phyloP scores from a whole-genome alignment of 2,329 filamentous ascomycete species.

The Fusarium veterinarium region DNA sequence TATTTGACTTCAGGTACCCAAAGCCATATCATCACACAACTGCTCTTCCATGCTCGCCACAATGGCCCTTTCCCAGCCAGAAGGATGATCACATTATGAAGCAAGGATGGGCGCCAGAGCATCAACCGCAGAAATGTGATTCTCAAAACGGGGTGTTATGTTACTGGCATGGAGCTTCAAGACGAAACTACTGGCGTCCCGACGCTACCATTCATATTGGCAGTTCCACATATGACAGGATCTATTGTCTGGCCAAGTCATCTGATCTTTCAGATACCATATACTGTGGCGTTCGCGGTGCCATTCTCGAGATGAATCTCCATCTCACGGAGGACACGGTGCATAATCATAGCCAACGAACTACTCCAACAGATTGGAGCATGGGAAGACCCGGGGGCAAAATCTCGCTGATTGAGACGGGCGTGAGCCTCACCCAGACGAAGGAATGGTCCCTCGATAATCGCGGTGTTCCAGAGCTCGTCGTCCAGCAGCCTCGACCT shows the following conservation, averaged over 20 bases:
- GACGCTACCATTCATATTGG: conserved; percentile 62
- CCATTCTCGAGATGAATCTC: conserved; percentile 57
- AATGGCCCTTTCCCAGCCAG: conserved; percentile 50
- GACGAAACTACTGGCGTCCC: conserved; percentile 58
- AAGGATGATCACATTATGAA: conserved; percentile 25
- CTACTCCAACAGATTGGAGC: conserved; percentile 43
- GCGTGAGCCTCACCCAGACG: conserved; percentile 43
- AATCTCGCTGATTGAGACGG: conserved; percentile 48
- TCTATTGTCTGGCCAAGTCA: conserved; percentile 61
- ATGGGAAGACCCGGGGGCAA: conserved; percentile 35
- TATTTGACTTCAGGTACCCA: conserved; percentile 66
- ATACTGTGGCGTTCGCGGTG: conserved; percentile 62
- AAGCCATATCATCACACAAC: conserved; percentile 61
- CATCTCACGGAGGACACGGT: conserved; percentile 42
- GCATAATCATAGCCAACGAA: conserved; percentile 1
- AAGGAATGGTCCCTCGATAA: conserved; percentile 35
- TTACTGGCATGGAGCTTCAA: conserved; percentile 61
- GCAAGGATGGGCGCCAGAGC: conserved; percentile 19
- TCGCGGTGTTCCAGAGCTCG: conserved; percentile 42
- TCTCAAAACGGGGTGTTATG: conserved; percentile 50
- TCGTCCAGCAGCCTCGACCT: conserved; percentile 30
- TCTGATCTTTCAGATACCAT: conserved; percentile 60
- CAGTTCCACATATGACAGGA: conserved; percentile 45
- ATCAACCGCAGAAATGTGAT: conserved; percentile 49
- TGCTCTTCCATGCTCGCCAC: conserved; percentile 57